Percentiles rank a stretch among this genome's conserved stretches.
Conservation (phyloP, 2,329 filamentous ascomycete species). For the Incumbomyces lentus region DNA sequence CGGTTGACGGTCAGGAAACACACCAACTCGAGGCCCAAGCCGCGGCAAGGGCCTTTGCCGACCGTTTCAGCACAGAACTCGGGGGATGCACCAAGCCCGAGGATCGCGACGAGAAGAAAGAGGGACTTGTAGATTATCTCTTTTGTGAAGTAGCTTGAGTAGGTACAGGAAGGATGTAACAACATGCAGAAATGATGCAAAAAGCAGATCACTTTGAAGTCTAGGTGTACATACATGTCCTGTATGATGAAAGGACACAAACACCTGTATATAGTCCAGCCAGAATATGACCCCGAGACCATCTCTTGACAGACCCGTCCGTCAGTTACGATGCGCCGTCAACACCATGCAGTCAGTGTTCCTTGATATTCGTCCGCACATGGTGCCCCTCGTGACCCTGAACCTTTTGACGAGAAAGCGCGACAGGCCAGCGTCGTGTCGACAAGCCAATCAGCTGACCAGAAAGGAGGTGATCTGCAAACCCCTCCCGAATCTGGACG, state of each 20-base stretch:
- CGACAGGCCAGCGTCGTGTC: background rate
- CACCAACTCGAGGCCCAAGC: background rate
- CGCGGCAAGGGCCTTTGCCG: background rate
- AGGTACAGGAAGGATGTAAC: background rate
- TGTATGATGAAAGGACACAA: background rate
- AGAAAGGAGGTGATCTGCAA: background rate
- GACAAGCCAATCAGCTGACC: background rate
- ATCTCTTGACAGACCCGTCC: no score
- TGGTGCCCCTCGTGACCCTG: background rate
- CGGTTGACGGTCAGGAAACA: background rate
- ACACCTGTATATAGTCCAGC: background rate
- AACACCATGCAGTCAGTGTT: constrained; percentile 4
- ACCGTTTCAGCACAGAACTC: background rate
- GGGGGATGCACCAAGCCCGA: constrained; percentile 1
- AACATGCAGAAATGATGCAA: background rate
- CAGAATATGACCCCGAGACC: background rate
- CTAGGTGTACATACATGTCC: constrained; percentile 2
- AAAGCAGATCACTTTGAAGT: background rate
- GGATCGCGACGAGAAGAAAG: background rate
- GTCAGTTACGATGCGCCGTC: no score
- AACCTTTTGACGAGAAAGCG: background rate
- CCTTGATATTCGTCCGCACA: no score
- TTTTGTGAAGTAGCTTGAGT: background rate
- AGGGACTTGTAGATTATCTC: background rate
- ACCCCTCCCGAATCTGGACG: background rate